A percentile compares a stretch with the other conserved stretches of the same genome.
Conservation (phyloP, 2,329 filamentous ascomycete species). For the Byssoonygena ceratinophila region DNA sequence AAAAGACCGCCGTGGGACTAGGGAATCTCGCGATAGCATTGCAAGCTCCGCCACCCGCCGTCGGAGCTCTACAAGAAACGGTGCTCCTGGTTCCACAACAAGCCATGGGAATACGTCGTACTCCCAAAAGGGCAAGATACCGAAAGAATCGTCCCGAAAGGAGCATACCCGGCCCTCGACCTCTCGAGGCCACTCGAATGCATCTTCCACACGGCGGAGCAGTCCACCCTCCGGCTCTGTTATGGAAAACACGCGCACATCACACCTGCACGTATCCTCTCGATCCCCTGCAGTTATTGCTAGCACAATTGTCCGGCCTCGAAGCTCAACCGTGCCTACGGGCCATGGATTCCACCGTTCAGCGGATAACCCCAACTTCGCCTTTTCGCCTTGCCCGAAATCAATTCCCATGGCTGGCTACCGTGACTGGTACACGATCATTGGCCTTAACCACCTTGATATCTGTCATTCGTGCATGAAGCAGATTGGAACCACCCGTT, state of each 20-base stretch:
- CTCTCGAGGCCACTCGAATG: background rate
- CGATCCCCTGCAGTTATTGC: conserved; percentile 1
- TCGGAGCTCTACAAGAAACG: background rate
- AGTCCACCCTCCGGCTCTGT: background rate
- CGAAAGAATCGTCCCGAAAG: conserved; percentile 1
- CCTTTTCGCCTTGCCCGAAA: conserved; percentile 59
- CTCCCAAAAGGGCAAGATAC: background rate
- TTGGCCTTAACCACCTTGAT: conserved; percentile 58
- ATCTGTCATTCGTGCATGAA: conserved; percentile 75
- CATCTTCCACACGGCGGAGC: background rate
- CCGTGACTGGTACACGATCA: conserved; percentile 72
- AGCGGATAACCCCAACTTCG: conserved; percentile 17
- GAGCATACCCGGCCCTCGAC: background rate
- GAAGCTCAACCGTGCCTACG: conserved; percentile 12
- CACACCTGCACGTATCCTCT: background rate
- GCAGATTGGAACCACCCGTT: conserved; percentile 59
- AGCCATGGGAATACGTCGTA: background rate
- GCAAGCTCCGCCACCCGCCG: background rate
- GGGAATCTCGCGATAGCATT: background rate
- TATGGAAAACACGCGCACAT: background rate
- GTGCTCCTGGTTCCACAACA: background rate
- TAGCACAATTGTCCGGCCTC: conserved; percentile 2
- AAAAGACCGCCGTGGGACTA: background rate
- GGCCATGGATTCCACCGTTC: conserved; percentile 12
- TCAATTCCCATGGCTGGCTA: conserved; percentile 51